phyloP scores from a whole-genome alignment of 2,329 filamentous ascomycete genomes.

The Alternaria longipes region DNA sequence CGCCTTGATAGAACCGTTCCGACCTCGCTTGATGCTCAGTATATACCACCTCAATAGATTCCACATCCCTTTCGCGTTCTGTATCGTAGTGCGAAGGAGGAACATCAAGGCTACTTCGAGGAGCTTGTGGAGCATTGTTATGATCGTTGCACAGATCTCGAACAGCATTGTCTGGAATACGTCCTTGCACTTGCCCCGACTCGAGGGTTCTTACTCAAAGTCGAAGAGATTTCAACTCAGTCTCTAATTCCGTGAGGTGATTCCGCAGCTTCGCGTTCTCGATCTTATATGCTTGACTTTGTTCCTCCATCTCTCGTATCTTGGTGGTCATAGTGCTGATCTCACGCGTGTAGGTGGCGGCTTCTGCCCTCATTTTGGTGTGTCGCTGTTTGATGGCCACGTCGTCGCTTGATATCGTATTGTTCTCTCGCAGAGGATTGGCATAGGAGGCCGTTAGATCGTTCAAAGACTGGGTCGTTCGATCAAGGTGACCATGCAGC shows the following conservation, averaged over 20 bases:
- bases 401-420: not conserved
- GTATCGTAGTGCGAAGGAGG: too few species aligned
- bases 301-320: not conserved
- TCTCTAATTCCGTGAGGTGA: not conserved
- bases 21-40: too few species aligned
- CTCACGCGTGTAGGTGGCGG: not conserved
- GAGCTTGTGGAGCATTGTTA: too few species aligned
- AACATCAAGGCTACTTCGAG: too few species aligned
- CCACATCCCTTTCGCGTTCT: too few species aligned
- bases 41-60: too few species aligned
- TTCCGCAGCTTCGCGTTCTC: not conserved
- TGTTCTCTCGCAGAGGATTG: not conserved
- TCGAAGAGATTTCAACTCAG: not conserved
- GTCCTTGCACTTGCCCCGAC: not conserved
- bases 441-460: not conserved
- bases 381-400: not conserved
- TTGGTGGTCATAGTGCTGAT: not conserved
- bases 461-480: not conserved
- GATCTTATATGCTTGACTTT: not conserved
- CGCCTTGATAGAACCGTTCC: too few species aligned
- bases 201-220: not conserved
- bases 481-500: not conserved
- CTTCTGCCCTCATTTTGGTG: not conserved
- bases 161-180: not conserved
- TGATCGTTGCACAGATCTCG: too few species aligned